Conservation (phyloP, 2,329 filamentous ascomycete species). For the Fulvia fulva region DNA sequence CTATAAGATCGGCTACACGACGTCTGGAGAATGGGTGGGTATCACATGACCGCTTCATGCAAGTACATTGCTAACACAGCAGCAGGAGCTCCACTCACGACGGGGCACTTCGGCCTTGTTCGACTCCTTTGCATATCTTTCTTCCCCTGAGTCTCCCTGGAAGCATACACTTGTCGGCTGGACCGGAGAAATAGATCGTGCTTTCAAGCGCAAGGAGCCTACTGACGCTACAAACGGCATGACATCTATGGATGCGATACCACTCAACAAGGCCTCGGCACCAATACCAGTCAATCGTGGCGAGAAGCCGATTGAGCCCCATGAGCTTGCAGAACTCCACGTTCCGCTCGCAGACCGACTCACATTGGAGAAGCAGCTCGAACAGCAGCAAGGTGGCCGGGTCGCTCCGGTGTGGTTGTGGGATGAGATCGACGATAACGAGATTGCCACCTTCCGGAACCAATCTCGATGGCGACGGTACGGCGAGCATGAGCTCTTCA, state of each 20-base stretch:
- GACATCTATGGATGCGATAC: constrained; percentile 41
- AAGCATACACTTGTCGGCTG: constrained; percentile 90
- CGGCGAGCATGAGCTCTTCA: constrained; percentile 87
- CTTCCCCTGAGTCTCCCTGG: constrained; percentile 79
- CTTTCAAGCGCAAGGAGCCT: constrained; percentile 27
- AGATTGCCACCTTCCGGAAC: constrained; percentile 68
- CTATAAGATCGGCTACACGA: constrained; percentile 53
- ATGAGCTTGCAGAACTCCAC: constrained; percentile 62
- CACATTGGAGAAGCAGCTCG: constrained; percentile 69
- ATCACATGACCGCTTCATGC: constrained; percentile 3
- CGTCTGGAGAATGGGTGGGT: constrained; percentile 55
- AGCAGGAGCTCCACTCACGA: constrained; percentile 68
- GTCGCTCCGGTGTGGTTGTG: constrained; percentile 86
- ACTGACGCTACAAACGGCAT: constrained; percentile 21
- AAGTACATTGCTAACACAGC: constrained; percentile 13
- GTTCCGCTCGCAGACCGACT: constrained; percentile 67
- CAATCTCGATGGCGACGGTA: constrained; percentile 85
- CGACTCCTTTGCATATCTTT: constrained; percentile 83
- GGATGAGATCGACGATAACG: constrained; percentile 66
- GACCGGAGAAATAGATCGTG: constrained; percentile 68
- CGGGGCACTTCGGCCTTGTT: constrained; percentile 88
- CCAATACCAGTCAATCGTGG: constrained; percentile 69
- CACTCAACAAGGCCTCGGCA: constrained; percentile 71
- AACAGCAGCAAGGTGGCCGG: constrained; percentile 68
- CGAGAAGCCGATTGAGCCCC: constrained; percentile 30